Evolutionary conservation across 495 filamentous ascomycete species (phyloP), one percentile per base, ranked within the genome.

Genomic region (Neurospora terricola): DNA sequence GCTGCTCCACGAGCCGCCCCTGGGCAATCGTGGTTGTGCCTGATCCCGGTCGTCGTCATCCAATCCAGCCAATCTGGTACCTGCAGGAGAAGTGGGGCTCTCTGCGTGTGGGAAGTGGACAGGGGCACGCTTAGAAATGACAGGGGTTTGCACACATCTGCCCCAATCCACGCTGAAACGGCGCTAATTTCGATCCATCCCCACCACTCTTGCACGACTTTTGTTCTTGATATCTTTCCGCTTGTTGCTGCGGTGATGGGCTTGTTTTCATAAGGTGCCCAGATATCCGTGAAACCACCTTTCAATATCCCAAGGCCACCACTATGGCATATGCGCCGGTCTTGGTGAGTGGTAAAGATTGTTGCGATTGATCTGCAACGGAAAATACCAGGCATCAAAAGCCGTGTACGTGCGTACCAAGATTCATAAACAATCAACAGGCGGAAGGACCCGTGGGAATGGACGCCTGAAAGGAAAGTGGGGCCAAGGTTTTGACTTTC

Each of bases 11-110:
- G 40, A 39, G n/a, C 43, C 34, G 36, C 69, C 37, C 27, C 30
- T 40, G 70, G 39, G 36, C 38, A 9, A 30, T 59, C 36, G 70
- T 38, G 38, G 70, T 18, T 34, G 71, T 71, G 68, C 73, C 72
- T 72, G 43, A 66, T 70, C 76, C 71, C 62, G 76, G 75, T 40
- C 75, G 77, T 81, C 79, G 77, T 73, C 72, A 76, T 71, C 74
- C 78, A 78, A 72, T 78, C 80, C 77, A 76, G 77, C 45, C 79
- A 78, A 78, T 76, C 74, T 80, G 75, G 82, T 82, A 75, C 81
- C 82, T 82, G 79, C 76, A 80, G 70, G 34, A 37, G 37, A 39
- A 73, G 73, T 62, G 74, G 72, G 72, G 40, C 42, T n/a, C 9
- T 43, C 70, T 23, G 70, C 30, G 45, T 59, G 37, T 54, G n/a